Evolutionary conservation across 2,329 filamentous ascomycete species (phyloP).

Genomic region (Penicillium sp.): DNA sequence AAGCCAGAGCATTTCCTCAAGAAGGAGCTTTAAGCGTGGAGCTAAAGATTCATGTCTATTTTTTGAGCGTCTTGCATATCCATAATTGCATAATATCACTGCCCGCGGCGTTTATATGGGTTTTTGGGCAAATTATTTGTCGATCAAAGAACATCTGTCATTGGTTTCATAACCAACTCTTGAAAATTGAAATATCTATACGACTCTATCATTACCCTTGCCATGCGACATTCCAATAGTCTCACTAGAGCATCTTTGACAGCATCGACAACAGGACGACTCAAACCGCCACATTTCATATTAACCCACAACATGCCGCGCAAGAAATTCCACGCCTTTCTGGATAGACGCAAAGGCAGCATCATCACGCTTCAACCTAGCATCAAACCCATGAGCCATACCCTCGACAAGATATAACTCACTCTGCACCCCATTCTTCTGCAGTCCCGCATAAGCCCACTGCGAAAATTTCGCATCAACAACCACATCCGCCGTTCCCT

Average conservation of each 20-base stretch:
- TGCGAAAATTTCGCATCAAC: not conserved
- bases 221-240: too few species aligned
- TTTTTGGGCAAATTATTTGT: not conserved
- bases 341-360: not conserved
- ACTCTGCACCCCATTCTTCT: constrained; percentile 12
- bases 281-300: not conserved
- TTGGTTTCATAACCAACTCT: not conserved
- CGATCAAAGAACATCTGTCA: too few species aligned
- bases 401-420: constrained; percentile 10
- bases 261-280: not conserved
- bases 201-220: too few species aligned
- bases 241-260: too few species aligned
- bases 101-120: not conserved
- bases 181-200: not conserved
- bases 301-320: not conserved
- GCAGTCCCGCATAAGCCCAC: not conserved
- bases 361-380: constrained; percentile 6
- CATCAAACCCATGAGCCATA: constrained; percentile 10
- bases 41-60: not conserved
- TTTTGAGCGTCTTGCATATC: constrained; percentile 1
- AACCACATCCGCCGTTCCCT: not conserved
- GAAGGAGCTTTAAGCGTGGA: constrained; percentile 63
- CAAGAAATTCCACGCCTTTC: not conserved
- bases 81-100: not conserved
- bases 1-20: constrained; percentile 83